Base-by-base conservation (phyloP, 208 protist genomes). In the Kentomonas sorsogonicus region DNA sequence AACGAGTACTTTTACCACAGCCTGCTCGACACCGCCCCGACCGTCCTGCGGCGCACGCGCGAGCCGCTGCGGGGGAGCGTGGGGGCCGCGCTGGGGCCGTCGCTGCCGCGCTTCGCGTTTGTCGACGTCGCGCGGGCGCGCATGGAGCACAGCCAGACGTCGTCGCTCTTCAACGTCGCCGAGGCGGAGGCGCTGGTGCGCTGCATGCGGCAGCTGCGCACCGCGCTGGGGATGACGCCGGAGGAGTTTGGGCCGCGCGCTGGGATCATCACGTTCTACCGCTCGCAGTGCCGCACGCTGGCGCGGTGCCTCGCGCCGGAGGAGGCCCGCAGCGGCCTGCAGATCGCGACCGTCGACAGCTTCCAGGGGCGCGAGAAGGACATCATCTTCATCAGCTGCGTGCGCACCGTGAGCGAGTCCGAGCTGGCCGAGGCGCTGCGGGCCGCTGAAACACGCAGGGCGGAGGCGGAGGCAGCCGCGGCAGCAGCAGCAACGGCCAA, bases 351-450 rank as follows among this genome's bases (percentile, higher is more conserved):
- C 0, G 91, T 97, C 23, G 95, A 98, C 72, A 90, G 86, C 53
- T 97, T 96, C 56, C 92, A 98, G 66, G 95, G 95, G 1, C 86
- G 88, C 48, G 95, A 98, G 71, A 96, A 95, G 86, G 76, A 92
- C 50, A 84, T 95, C 48, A 87, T 97, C 16, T 60, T 98, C 51
- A 72, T 98, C 45, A 95, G 89, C 68, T 95, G 89, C 52, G 89
- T 95, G 36, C 85, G 89, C 16, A 75, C 83, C 10, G 56, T 51
- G 3, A 6, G 34, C 31, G 7, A 7, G 15, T 11, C 40, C 15
- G 15, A 18, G 40, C 7, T 13, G 23, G 15, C 30, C n/a, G 15
- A 41, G 52, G n/a, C 44, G 36, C 16, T 41, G 13, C 31, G 6
- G 22, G 22, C 6, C 13, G 52, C 33, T 11, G 10, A 45, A 45